Base-by-base conservation (phyloP, 2,329 filamentous ascomycete species). In the Aspergillus hortae region DNA sequence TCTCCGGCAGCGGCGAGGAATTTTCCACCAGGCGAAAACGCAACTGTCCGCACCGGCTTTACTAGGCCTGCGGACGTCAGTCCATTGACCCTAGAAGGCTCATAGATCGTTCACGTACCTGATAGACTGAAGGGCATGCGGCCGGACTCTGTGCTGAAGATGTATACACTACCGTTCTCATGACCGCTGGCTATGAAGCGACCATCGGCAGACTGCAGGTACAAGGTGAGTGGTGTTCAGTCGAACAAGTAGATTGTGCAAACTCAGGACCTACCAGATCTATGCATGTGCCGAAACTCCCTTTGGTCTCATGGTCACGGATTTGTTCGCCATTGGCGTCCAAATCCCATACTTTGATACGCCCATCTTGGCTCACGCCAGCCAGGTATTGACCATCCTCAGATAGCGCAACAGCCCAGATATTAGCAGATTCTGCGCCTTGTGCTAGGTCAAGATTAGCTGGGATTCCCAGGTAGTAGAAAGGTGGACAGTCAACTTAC, bases 111-210 rank as follows among this genome's bases (percentile, higher is more conserved):
- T 30, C 3, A 64, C 79, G 55, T 75, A 89, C 89, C 87, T 49
- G 90, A 86, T 21, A 99, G 77, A 6, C 90, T 94, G 71, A 96
- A 92, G 11, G 89, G 79, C 61, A 99, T 83, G 49, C 90, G 84
- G 3, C 90, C 89, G 0, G 88, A 90, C 61, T 91, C 87, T 64
- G 96, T 97, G 76, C 91, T 92, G 79, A 97, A 99, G 56, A 99
- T 85, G 74, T 96, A 96, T 56, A 97, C 83, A 11, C 85, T 86
- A 14, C 94, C 94, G 64, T 89, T 96, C 69, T 96, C 89, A 72
- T 99, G 92, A 0, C 94, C 94, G 48, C 88, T 95, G 4, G 92
- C 92, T 27, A 92, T 95, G 70, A 90, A 88, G 56, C 83, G 86
- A 48, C 92, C 92, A 69, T 99, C 88, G 17, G 76, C 68, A 54